These are phyloP conservation scores for Eragrostis nindensis DNA, from an alignment of 176 grass and related monocot species.

Conservation along the genomic window DNA sequence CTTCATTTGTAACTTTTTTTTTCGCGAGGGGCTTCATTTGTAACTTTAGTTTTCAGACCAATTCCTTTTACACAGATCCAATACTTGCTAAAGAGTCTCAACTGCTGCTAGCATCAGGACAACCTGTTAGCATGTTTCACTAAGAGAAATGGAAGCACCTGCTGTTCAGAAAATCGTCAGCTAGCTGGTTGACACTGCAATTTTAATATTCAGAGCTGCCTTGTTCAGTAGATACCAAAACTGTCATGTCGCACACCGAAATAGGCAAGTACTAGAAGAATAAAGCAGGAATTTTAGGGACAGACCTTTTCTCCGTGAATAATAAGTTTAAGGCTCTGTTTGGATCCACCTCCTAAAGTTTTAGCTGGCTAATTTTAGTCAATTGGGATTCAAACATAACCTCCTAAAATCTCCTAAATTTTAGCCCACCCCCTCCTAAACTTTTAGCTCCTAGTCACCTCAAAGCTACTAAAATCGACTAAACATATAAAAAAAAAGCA, in stretches of 20 bases:
- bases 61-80: background rate
- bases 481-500: too few relatives aligned
- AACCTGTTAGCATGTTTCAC: background rate
- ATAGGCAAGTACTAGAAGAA: conserved; percentile 46
- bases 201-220: background rate
- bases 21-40: background rate
- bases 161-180: background rate
- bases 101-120: background rate
- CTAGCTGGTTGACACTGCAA: background rate
- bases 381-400: too few relatives aligned
- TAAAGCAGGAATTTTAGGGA: conserved; percentile 32
- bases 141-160: conserved; percentile 1
- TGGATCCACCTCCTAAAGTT: too few relatives aligned
- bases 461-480: too few relatives aligned
- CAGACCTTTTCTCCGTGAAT: conserved; percentile 16
- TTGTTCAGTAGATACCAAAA: conserved; percentile 15
- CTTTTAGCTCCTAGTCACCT: too few relatives aligned
- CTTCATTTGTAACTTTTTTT: background rate
- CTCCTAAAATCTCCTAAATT: too few relatives aligned
- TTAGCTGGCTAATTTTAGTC: too few relatives aligned
- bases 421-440: too few relatives aligned
- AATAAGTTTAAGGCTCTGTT: too few relatives aligned
- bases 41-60: conserved; percentile 6
- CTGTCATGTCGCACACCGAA: conserved; percentile 20
- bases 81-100: background rate